Evolutionary conservation across 805 yeast species (phyloP).

Genomic region (Saccharomycopsis sp.): DNA sequence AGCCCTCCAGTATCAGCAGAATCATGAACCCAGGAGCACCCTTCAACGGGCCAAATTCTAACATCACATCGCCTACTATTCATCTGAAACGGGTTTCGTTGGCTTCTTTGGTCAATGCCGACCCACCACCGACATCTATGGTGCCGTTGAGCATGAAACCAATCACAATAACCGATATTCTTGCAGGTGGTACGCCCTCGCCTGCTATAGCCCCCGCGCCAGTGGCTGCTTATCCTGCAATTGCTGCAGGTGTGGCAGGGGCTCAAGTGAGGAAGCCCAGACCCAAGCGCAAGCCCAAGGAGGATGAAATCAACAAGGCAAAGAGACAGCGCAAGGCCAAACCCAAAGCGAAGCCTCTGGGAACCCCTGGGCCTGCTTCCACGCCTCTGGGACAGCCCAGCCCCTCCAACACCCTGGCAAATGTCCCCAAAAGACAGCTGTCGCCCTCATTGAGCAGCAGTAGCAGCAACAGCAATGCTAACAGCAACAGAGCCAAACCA

Average conservation of each 20-base stretch:
- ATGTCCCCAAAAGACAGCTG: no score
- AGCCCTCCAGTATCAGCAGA: not conserved
- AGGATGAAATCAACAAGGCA: not conserved
- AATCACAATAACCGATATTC: not conserved
- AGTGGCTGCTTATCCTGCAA: not conserved
- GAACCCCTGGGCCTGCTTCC: not conserved
- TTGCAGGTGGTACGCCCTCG: not conserved
- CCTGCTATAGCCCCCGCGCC: not conserved
- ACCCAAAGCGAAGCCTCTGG: not conserved
- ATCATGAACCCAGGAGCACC: not conserved
- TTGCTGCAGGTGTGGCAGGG: not conserved
- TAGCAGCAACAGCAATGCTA: not conserved
- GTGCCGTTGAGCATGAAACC: constrained; percentile 1
- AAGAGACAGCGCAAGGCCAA: not conserved
- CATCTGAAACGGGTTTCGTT: not conserved
- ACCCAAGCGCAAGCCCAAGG: not conserved
- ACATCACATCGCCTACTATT: not conserved
- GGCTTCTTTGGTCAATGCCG: not conserved
- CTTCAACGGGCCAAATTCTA: not conserved
- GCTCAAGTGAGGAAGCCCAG: not conserved
- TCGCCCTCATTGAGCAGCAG: no score
- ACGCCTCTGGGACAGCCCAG: not conserved
- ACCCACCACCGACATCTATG: not conserved
- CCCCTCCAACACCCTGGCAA: no score
- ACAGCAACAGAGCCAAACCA: not conserved